A percentile compares a stretch with the other conserved stretches of the same genome.
Evolutionary conservation across 768 basidiomycete genomes (phyloP).

Genomic region (Nidularia sp.): DNA sequence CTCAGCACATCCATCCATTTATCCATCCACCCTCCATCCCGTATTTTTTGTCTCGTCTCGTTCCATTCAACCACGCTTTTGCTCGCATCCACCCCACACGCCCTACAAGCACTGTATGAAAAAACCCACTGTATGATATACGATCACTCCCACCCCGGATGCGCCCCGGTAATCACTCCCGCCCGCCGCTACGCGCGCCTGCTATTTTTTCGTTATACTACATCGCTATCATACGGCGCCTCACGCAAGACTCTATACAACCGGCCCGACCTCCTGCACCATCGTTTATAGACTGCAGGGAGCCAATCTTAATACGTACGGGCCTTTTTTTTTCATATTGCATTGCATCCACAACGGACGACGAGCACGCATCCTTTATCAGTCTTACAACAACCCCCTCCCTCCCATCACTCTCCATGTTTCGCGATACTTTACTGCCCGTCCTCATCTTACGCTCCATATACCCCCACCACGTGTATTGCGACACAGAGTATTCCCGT

Average conservation of each 20-base stretch:
- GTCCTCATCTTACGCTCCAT: constrained; percentile 7
- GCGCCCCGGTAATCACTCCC: not conserved
- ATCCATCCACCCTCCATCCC: not conserved
- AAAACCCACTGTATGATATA: constrained; percentile 22
- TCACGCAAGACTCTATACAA: not conserved
- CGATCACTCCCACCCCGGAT: constrained; percentile 28
- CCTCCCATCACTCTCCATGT: no score
- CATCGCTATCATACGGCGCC: not conserved
- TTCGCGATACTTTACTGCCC: constrained; percentile 8
- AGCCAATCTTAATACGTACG: constrained; percentile 15
- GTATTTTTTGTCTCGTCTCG: not conserved
- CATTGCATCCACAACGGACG: constrained; percentile 2
- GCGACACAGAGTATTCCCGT: constrained; percentile 20
- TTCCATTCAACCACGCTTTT: not conserved
- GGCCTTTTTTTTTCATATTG: constrained; percentile 4
- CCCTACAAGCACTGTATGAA: not conserved
- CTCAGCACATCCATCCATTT: constrained; percentile 16
- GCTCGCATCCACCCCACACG: not conserved
- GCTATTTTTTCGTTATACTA: no score
- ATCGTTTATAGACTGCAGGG: not conserved
- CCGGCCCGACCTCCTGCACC: not conserved
- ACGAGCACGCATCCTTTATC: not conserved
- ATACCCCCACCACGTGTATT: constrained; percentile 19
- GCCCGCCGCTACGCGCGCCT: not conserved
- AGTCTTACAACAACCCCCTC: not conserved